Conservation (phyloP, 78 protist genomes). For the Dictyostelium intermedium region DNA sequence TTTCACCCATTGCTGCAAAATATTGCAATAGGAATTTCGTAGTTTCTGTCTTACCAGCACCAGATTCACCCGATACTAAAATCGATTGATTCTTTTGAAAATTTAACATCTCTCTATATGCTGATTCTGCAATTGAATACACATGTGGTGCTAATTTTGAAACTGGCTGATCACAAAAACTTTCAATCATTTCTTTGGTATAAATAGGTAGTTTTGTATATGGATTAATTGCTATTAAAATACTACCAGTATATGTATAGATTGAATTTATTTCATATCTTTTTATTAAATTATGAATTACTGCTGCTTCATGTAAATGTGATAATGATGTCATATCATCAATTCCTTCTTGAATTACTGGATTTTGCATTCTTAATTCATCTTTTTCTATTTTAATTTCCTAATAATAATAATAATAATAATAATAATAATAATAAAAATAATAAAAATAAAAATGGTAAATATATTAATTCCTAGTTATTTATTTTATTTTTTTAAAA, state of each 20-base stretch:
- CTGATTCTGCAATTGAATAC: slow-evolving; percentile 76
- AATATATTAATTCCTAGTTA: too few species aligned
- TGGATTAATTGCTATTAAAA: slow-evolving; percentile 76
- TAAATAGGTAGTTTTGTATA: slow-evolving; percentile 73
- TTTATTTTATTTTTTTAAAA: not conserved
- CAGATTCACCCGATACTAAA: slow-evolving; percentile 85
- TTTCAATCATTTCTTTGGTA: slow-evolving; percentile 75
- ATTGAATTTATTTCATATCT: slow-evolving; percentile 80
- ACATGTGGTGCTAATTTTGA: slow-evolving; percentile 84
- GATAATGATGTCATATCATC: slow-evolving; percentile 88
- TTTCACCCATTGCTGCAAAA: slow-evolving; percentile 86
- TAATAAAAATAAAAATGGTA: not conserved
- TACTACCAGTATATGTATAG: slow-evolving; percentile 82
- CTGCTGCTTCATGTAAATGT: slow-evolving; percentile 80
- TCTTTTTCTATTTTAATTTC: slow-evolving; percentile 13
- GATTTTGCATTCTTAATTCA: slow-evolving; percentile 66
- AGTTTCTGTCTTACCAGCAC: slow-evolving; percentile 84
- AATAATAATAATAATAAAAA: not conserved
- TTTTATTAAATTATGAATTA: slow-evolving; percentile 81
- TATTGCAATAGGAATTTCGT: slow-evolving; percentile 78
- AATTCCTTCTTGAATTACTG: slow-evolving; percentile 84
- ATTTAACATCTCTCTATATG: slow-evolving; percentile 79
- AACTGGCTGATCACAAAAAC: slow-evolving; percentile 67
- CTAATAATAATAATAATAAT: too few species aligned
- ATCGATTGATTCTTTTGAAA: slow-evolving; percentile 68